Evolutionary conservation across 345 rosid species (phyloP).

Genomic region (Moringa oleifera): DNA sequence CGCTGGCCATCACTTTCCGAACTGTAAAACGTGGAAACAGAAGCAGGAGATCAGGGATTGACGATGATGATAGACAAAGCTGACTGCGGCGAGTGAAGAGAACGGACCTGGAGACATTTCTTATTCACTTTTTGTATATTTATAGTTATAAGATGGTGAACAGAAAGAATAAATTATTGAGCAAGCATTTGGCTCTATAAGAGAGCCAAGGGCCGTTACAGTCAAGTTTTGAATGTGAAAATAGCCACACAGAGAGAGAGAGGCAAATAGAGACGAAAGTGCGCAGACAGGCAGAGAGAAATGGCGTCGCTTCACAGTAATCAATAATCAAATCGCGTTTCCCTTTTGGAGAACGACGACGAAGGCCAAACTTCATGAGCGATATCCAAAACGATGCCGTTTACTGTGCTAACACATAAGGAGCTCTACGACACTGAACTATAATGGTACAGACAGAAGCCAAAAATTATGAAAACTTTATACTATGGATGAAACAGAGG

Average conservation of each 20-base stretch:
- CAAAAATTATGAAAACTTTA: no score
- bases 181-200: constrained; percentile 30
- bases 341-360: no score
- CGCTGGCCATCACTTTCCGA: constrained; percentile 51
- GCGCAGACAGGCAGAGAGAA: no score
- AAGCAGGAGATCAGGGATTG: constrained; percentile 19
- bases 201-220: constrained; percentile 24
- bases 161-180: constrained; percentile 13
- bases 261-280: constrained; percentile 15
- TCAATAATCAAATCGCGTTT: no score
- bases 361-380: no score
- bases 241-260: background rate
- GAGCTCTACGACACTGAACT: no score
- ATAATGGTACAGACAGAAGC: no score
- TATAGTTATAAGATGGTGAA: background rate
- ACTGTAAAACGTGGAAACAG: constrained; percentile 27
- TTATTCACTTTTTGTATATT: background rate
- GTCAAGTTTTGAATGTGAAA: background rate
- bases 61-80: constrained; percentile 12
- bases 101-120: constrained; percentile 44
- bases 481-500: no score
- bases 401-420: no score
- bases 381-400: no score
- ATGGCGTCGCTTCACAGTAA: no score
- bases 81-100: constrained; percentile 16